Evolutionary conservation across 495 filamentous ascomycete species (phyloP), one percentile per base, ranked within the genome.

Genomic region (Penicillium steckii): DNA sequence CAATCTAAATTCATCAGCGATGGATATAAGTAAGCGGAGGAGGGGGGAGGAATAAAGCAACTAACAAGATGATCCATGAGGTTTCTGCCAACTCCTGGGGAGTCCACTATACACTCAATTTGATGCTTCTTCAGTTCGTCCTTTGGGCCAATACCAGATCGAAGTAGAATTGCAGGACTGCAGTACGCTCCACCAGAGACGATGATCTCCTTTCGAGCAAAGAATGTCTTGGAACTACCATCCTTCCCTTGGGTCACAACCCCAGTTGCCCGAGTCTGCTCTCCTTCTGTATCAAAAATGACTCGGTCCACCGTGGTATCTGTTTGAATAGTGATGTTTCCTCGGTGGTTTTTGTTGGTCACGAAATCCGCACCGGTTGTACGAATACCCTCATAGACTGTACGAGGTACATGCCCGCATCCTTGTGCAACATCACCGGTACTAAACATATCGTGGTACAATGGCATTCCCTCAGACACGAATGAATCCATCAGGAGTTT

Each of bases 21-120:
- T 12, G 15, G 33, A 8, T 37, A 7, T 7, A 17, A 5, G 5
- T 3, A 7, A 13, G 1, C 13, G 5, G 25, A 17, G 22, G 29
- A 21, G 4, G 10, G 25, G 8, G 4, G 10, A 1, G 13, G n/a
- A n/a, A n/a, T n/a, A n/a, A n/a, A n/a, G n/a, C n/a, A 9, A 48
- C 62, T 44, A 51, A 72, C 68, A n/a, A 71, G 44, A 38, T 84
- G 81, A 49, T 85, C 82, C 56, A 73, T 72, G 5, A 84, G 68
- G 37, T 80, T 80, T 45, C 72, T 72, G 4, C 81, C 81, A 2
- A 85, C 81, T 9, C 78, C 81, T 8, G 80, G 80, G 1, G 77
- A 57, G 21, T 82, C 65, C 2, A 74, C 60, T 17, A 71, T 53
- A 22, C 76, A 69, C n/a, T 69, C 57, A 37, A 85, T 82, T 8